These are phyloP conservation scores for Colletotrichum spinosum DNA, from an alignment of 2,329 filamentous ascomycete genomes.

Conservation along the genomic window DNA sequence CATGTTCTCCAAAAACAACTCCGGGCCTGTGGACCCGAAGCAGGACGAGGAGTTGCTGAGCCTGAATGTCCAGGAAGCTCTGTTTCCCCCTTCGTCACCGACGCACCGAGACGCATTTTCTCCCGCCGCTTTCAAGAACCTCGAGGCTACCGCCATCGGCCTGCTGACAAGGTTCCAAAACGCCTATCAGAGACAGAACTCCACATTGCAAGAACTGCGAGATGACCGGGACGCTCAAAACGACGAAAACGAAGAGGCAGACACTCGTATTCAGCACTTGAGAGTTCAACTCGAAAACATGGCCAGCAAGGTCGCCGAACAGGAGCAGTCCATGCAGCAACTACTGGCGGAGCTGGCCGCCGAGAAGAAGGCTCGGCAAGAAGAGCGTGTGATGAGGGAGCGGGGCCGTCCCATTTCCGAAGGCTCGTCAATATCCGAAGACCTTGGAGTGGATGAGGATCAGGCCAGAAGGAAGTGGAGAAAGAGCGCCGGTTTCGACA, in stretches of 20 bases:
- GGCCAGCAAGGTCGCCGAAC: slow-evolving; percentile 63
- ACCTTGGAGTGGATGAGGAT: slow-evolving; percentile 66
- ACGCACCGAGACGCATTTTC: slow-evolving; percentile 64
- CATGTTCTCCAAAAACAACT: slow-evolving; percentile 51
- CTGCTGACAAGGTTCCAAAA: slow-evolving; percentile 67
- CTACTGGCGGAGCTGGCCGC: slow-evolving; percentile 62
- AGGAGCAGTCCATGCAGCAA: slow-evolving; percentile 62
- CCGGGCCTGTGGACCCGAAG: slow-evolving; percentile 38
- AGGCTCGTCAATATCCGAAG: slow-evolving; percentile 61
- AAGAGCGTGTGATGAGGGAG: slow-evolving; percentile 50
- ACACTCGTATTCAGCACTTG: slow-evolving; percentile 62
- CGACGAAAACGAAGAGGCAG: slow-evolving; percentile 68
- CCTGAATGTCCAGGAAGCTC: slow-evolving; percentile 65
- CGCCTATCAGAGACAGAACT: slow-evolving; percentile 67
- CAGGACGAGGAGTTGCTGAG: slow-evolving; percentile 65
- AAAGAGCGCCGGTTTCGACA: slow-evolving; percentile 56
- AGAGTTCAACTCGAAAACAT: slow-evolving; percentile 72
- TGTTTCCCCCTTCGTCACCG: slow-evolving; percentile 61
- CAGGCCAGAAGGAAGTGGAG: slow-evolving; percentile 55
- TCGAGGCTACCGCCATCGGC: slow-evolving; percentile 68
- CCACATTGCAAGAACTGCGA: slow-evolving; percentile 61
- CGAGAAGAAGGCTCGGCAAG: slow-evolving; percentile 60
- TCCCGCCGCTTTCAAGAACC: slow-evolving; percentile 69
- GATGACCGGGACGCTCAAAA: slow-evolving; percentile 64
- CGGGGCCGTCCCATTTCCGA: slow-evolving; percentile 46